Conservation (phyloP, 2,329 filamentous ascomycete genomes). For the Bimuria novae-zelandiae region DNA sequence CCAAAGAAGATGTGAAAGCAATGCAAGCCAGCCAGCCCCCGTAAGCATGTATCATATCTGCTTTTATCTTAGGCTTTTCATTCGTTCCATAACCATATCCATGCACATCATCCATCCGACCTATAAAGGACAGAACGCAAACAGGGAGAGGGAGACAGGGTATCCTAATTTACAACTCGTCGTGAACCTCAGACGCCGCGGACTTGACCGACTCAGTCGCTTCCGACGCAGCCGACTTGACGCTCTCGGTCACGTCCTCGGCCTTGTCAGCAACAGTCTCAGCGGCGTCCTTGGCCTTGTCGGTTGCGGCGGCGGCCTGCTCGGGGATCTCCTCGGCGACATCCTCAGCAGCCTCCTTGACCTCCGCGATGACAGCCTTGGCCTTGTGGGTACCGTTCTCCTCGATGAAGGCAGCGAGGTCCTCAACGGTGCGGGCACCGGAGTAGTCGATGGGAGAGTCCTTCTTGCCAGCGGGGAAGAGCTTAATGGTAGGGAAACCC, state of each 20-base stretch:
- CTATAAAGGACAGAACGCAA: constrained; percentile 7
- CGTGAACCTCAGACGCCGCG: constrained; percentile 56
- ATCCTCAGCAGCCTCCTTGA: constrained; percentile 59
- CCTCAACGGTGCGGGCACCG: constrained; percentile 86
- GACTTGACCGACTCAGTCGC: constrained; percentile 45
- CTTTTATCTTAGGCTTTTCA: constrained; percentile 11
- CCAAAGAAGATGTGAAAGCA: constrained; percentile 3
- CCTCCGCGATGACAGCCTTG: constrained; percentile 64
- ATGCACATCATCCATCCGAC: constrained; percentile 7
- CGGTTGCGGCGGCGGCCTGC: constrained; percentile 43
- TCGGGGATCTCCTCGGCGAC: constrained; percentile 47
- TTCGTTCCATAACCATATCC: neutral
- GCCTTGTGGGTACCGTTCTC: constrained; percentile 93
- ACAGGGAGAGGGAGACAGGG: constrained; percentile 4
- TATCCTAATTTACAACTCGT: constrained; percentile 70
- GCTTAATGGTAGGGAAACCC: constrained; percentile 99
- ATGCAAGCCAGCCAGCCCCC: neutral
- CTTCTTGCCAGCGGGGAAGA: constrained; percentile 92
- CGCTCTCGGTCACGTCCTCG: constrained; percentile 44
- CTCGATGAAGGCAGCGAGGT: constrained; percentile 88
- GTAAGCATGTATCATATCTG: constrained; percentile 11
- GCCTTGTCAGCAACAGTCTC: constrained; percentile 15
- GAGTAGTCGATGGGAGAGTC: constrained; percentile 81
- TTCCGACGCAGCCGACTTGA: constrained; percentile 48
- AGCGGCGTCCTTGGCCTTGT: constrained; percentile 43